phyloP scores from a whole-genome alignment of 345 rosid genomes.

The Rhodamnia argentea region DNA sequence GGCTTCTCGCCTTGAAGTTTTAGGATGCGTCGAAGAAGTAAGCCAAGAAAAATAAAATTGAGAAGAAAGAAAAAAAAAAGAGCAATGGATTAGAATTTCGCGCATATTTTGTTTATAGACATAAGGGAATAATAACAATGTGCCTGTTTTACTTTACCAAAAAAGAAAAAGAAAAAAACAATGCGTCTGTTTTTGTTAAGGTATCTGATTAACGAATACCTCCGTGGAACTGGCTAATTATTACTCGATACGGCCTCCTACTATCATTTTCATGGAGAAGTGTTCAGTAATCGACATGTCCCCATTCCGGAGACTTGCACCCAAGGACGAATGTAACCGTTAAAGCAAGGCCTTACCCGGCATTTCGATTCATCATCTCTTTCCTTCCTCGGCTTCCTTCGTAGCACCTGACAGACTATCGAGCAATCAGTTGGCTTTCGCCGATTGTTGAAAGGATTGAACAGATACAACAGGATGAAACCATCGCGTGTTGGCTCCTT shows the following conservation, averaged over 20 bases:
- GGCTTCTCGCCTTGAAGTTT: neutral
- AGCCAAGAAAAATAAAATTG: rapidly evolving
- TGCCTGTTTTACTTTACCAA: too few relatives aligned
- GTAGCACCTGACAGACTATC: neutral
- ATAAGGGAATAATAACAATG: neutral
- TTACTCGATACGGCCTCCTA: neutral
- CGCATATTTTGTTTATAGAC: too few relatives aligned
- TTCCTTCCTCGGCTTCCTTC: neutral
- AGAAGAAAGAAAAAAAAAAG: neutral
- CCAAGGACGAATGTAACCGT: neutral
- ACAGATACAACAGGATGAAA: neutral
- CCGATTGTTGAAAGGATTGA: neutral
- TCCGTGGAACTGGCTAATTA: too few relatives aligned
- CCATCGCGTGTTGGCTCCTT: neutral
- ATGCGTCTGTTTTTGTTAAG: too few relatives aligned
- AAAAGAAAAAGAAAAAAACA: too few relatives aligned
- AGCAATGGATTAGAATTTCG: neutral
- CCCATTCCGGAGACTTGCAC: neutral
- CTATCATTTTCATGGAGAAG: neutral
- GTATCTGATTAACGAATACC: neutral
- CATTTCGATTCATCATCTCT: neutral
- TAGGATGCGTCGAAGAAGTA: rapidly evolving
- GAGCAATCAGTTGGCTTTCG: neutral
- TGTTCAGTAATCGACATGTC: neutral
- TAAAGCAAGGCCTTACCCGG: neutral